Evolutionary conservation across 2,329 filamentous ascomycete genomes (phyloP).

Genomic region (Mariannaea elegans): DNA sequence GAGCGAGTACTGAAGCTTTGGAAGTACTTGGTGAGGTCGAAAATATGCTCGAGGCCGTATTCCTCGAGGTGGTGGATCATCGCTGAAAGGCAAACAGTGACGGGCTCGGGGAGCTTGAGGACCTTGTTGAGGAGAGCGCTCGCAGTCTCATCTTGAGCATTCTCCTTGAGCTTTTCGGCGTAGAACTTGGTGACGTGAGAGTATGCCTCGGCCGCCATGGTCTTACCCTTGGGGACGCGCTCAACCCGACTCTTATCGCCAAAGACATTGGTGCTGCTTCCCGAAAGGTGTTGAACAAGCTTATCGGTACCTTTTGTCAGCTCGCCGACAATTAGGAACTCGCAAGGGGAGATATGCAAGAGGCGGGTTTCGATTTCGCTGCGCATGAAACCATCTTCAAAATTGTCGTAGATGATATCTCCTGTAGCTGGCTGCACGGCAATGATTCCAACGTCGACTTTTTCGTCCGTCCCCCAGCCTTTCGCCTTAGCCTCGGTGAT

Average conservation of each 20-base stretch:
- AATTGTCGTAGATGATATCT: conserved; percentile 94
- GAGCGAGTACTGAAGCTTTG: conserved; percentile 92
- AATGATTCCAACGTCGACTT: conserved; percentile 88
- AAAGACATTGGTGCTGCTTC: conserved; percentile 90
- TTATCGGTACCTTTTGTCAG: conserved; percentile 93
- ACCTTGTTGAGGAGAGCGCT: conserved; percentile 84
- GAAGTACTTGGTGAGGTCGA: conserved; percentile 96
- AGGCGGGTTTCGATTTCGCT: conserved; percentile 96
- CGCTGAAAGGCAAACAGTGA: conserved; percentile 90
- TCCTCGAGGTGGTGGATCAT: conserved; percentile 95
- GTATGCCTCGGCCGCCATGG: conserved; percentile 83
- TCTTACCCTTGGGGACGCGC: conserved; percentile 77
- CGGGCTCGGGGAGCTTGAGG: conserved; percentile 81
- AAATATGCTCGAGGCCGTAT: conserved; percentile 94
- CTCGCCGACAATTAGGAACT: conserved; percentile 91
- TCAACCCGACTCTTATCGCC: conserved; percentile 92
- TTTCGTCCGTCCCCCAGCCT: conserved; percentile 86
- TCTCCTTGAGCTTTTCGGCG: conserved; percentile 79
- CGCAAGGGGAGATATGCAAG: conserved; percentile 93
- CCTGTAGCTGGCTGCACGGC: conserved; percentile 96
- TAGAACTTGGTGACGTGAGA: conserved; percentile 95
- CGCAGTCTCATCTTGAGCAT: conserved; percentile 63
- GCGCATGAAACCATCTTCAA: conserved; percentile 97
- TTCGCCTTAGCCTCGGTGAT: conserved; percentile 88
- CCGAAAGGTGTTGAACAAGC: conserved; percentile 87